Evolutionary conservation across 2,329 filamentous ascomycete species (phyloP).

Genomic region (Neospermospora avenae): DNA sequence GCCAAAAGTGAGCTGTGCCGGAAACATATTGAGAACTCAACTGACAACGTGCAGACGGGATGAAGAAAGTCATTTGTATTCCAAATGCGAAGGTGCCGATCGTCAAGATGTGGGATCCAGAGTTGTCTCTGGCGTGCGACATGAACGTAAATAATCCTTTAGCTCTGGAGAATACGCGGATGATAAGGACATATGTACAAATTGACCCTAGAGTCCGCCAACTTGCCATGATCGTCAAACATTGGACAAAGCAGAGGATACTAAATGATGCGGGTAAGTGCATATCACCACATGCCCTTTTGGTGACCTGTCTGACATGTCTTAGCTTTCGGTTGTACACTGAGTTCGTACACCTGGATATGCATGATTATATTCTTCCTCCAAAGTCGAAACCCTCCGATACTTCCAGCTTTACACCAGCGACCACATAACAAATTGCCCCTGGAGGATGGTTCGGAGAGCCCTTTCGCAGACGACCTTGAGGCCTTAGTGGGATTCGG

Average conservation of each 20-base stretch:
- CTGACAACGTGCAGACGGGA: conserved; percentile 67
- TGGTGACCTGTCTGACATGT: conserved; percentile 17
- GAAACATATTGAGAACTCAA: background rate
- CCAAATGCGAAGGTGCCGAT: conserved; percentile 95
- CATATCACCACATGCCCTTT: background rate
- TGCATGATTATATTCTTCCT: conserved; percentile 97
- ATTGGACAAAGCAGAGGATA: conserved; percentile 91
- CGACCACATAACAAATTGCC: conserved; percentile 59
- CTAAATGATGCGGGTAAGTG: conserved; percentile 91
- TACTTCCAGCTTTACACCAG: conserved; percentile 83
- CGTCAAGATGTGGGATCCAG: conserved; percentile 97
- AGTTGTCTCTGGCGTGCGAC: conserved; percentile 83
- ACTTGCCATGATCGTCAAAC: conserved; percentile 93
- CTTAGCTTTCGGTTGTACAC: conserved; percentile 81
- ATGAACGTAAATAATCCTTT: conserved; percentile 99
- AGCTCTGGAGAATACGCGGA: conserved; percentile 91
- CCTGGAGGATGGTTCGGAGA: conserved; percentile 61
- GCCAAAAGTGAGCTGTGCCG: conserved; percentile 65
- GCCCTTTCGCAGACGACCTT: conserved; percentile 84
- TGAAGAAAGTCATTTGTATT: conserved; percentile 95
- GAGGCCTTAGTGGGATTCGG: conserved; percentile 72
- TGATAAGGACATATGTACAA: conserved; percentile 96
- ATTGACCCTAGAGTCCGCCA: conserved; percentile 87
- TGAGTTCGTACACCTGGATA: conserved; percentile 99
- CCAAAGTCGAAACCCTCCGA: conserved; percentile 78